phyloP scores from a whole-genome alignment of 2,329 filamentous ascomycete species.

The Ambrosiella xylebori region DNA sequence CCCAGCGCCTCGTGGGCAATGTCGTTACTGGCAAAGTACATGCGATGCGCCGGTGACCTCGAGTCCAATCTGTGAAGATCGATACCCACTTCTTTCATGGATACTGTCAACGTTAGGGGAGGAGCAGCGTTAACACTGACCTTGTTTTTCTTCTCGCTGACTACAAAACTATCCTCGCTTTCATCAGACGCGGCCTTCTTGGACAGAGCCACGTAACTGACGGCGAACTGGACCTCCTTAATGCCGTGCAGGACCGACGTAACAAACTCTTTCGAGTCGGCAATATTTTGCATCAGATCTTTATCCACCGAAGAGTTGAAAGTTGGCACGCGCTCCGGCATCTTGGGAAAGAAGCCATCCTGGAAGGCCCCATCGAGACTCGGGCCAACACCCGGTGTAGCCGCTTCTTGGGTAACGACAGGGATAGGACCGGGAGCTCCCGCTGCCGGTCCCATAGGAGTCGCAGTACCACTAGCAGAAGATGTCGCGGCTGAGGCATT shows the following conservation, averaged over 20 bases:
- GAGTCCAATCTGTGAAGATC: slow-evolving; percentile 83
- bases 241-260: slow-evolving; percentile 81
- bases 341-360: slow-evolving; percentile 7
- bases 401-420: background rate
- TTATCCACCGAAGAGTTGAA: slow-evolving; percentile 12
- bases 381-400: background rate
- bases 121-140: slow-evolving; percentile 31
- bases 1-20: slow-evolving; percentile 88
- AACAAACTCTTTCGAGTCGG: slow-evolving; percentile 82
- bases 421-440: background rate
- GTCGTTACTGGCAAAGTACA: slow-evolving; percentile 91
- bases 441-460: background rate
- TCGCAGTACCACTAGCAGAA: background rate
- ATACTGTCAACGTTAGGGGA: slow-evolving; percentile 56
- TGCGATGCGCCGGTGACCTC: slow-evolving; percentile 84
- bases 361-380: slow-evolving; percentile 22
- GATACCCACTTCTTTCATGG: slow-evolving; percentile 91
- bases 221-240: slow-evolving; percentile 88
- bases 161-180: background rate
- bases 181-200: slow-evolving; percentile 53
- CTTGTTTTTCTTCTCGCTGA: slow-evolving; percentile 26
- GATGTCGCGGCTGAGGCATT: slow-evolving; percentile 33
- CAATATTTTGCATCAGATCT: slow-evolving; percentile 62
- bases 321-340: slow-evolving; percentile 5
- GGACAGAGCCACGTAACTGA: slow-evolving; percentile 77